Percentiles rank a stretch among this genome's conserved stretches.
Conservation (phyloP, 345 rosid genomes). For the Gossypium rotundifolium region DNA sequence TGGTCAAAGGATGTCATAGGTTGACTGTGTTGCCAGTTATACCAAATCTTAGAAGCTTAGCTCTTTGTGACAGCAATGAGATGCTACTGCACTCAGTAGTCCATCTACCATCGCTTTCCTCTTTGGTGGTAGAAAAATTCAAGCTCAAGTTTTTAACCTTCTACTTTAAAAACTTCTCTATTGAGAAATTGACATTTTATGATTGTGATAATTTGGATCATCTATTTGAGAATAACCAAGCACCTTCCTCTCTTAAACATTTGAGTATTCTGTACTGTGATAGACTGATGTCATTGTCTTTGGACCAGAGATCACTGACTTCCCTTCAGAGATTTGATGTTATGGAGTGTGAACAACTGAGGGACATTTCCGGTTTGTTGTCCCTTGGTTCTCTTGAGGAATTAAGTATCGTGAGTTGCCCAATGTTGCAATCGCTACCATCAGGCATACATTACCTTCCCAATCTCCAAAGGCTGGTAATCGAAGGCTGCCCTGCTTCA, state of each 20-base stretch:
- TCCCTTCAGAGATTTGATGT: constrained; percentile 17
- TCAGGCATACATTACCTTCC: background rate
- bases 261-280: constrained; percentile 23
- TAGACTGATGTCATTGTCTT: background rate
- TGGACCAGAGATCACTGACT: constrained; percentile 1
- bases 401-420: constrained; percentile 15
- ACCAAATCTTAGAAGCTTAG: constrained; percentile 20
- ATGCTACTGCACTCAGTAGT: constrained; percentile 10
- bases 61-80: constrained; percentile 20
- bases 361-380: background rate
- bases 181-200: constrained; percentile 13
- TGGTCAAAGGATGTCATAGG: constrained; percentile 14
- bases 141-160: background rate
- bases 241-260: constrained; percentile 11
- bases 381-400: constrained; percentile 13
- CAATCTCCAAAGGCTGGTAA: constrained; percentile 2
- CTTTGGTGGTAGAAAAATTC: constrained; percentile 16
- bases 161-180: background rate
- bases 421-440: constrained; percentile 7
- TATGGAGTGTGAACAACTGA: constrained; percentile 14
- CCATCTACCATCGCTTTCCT: constrained; percentile 1
- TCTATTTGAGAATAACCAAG: constrained; percentile 1
- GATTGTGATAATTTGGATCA: constrained; percentile 7
- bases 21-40: constrained; percentile 14
- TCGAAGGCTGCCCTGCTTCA: background rate